Base-by-base conservation (phyloP, 176 grass and related monocot genomes). In the Saccharum spontaneum region DNA sequence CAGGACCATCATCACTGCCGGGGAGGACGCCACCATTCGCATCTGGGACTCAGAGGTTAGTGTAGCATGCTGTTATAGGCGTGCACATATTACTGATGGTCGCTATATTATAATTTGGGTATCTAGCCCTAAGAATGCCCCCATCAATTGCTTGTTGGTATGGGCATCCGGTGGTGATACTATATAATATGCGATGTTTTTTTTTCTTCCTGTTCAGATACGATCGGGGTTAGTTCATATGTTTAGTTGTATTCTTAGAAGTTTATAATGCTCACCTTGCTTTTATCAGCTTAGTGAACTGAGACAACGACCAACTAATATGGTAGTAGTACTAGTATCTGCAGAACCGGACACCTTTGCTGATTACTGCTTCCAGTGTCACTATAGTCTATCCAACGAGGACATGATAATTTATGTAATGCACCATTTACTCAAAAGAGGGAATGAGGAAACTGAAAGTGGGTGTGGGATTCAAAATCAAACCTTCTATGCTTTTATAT, bases 1-100 rank as follows among this genome's bases (percentile, higher is more conserved):
- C 82, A 90, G 89, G 77, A 95, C 93, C 69, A 93, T 95, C 70
- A 86, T 98, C 54, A 95, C 92, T 23, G 93, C 85, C 1, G 95
- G 95, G 14, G 92, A 95, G 87, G 95, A 95, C 72, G 77, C 92
- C 10, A 79, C 90, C 37, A 69, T 98, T 45, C 90, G 92, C 67
- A 86, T 98, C 20, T 98, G 95, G 90, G 92, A 98, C 41, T 78
- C 90, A 4, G 92, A 98, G 92, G 95, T 98, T 64, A 62, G 30
- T 5, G 14, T 30, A 67, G 64, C 46, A 34, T 71, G 3, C 8
- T 13, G 10, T 48, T 37, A 41, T 9, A 17, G 39, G 10, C 26
- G 12, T 74, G 18, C 57, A 37, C 8, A 14, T 31, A 28, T 28
- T 28, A 28, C 28, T 28, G 28, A 28, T 28, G 28, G 28, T 28